phyloP scores from a whole-genome alignment of 2,329 filamentous ascomycete genomes.

The Pseudogymnoascus sp. region DNA sequence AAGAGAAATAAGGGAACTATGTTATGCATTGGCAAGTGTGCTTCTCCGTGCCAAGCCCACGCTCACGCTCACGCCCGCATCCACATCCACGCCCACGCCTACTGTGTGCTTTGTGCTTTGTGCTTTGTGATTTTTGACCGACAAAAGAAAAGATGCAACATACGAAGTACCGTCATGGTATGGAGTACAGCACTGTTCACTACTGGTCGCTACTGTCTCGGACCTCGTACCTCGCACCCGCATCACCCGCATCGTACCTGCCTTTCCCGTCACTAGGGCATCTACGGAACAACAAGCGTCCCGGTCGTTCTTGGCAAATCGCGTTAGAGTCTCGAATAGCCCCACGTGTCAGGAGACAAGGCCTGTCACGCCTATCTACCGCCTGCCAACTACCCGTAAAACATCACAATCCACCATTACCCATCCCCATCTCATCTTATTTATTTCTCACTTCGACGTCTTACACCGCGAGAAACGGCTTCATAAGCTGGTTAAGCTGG shows the following conservation, averaged over 20 bases:
- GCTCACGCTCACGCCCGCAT: too few relatives aligned
- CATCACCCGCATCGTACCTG: background rate
- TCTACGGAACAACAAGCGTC: background rate
- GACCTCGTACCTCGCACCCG: background rate
- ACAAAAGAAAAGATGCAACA: background rate
- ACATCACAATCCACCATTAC: background rate
- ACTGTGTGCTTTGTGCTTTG: background rate
- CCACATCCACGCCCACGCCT: too few relatives aligned
- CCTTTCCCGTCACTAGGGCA: background rate
- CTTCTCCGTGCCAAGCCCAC: too few relatives aligned
- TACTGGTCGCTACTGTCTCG: constrained; percentile 25
- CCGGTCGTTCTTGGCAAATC: background rate
- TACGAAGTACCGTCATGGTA: background rate
- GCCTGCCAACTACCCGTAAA: too few relatives aligned
- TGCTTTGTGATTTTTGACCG: background rate
- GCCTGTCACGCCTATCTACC: background rate
- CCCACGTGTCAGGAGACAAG: background rate
- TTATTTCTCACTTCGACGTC: background rate
- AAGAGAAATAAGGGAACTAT: too few relatives aligned
- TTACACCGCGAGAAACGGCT: background rate
- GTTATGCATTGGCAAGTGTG: too few relatives aligned
- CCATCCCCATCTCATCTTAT: background rate
- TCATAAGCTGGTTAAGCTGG: background rate
- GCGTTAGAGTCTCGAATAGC: background rate
- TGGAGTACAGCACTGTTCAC: background rate